A percentile compares a stretch with the other conserved stretches of the same genome.
Conservation (phyloP, 1,284 basidiomycete species). For the Jaminaea rosea region DNA sequence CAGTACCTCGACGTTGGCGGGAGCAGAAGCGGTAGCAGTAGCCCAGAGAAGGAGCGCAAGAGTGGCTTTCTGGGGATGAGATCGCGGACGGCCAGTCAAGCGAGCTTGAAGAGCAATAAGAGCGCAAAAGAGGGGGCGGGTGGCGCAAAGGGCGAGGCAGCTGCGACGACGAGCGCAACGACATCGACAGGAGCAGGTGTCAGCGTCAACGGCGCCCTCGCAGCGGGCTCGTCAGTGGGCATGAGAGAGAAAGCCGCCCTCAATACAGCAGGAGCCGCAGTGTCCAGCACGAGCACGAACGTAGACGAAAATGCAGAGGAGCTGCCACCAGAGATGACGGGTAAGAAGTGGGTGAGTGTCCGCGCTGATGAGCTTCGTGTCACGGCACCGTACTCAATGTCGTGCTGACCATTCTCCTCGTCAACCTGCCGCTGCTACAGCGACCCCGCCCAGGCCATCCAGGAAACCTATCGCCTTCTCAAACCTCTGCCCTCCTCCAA, state of each 20-base stretch:
- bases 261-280: too few relatives aligned
- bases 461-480: slow-evolving; percentile 28
- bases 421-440: neutral
- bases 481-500: slow-evolving; percentile 18
- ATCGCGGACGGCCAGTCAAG: neutral
- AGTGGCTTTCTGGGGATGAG: neutral
- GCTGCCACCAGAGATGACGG: neutral
- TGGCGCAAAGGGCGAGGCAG: neutral
- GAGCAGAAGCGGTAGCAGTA: too few relatives aligned
- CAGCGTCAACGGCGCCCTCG: too few relatives aligned
- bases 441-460: slow-evolving; percentile 30
- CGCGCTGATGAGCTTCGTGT: neutral
- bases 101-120: neutral
- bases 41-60: neutral
- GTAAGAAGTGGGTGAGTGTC: neutral
- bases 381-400: neutral
- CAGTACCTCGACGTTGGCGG: too few relatives aligned
- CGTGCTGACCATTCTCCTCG: neutral
- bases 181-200: neutral
- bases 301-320: neutral
- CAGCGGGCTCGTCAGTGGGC: too few relatives aligned
- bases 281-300: too few relatives aligned
- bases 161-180: neutral
- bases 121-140: neutral
- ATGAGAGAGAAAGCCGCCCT: too few relatives aligned